phyloP scores from a whole-genome alignment of 805 yeast species.

The Metschnikowia dekortorum region DNA sequence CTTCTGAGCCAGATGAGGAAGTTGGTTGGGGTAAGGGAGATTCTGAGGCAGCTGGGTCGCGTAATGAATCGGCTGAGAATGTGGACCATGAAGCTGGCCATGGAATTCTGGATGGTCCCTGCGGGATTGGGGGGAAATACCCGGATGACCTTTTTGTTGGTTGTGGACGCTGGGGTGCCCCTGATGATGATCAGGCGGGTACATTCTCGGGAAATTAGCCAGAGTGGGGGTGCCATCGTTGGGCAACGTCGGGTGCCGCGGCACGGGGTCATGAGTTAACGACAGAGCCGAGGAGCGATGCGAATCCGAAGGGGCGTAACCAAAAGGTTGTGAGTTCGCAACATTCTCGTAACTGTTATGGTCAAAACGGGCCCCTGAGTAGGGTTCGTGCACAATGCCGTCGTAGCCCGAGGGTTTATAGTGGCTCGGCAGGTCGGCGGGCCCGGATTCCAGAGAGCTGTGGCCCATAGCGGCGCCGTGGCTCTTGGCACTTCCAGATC shows the following conservation, averaged over 20 bases:
- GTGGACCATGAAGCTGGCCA: background rate
- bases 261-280: conserved; percentile 1
- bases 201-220: background rate
- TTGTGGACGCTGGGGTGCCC: background rate
- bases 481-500: background rate
- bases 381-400: background rate
- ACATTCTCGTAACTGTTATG: background rate
- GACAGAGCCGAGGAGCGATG: conserved; percentile 3
- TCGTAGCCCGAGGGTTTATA: background rate
- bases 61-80: background rate
- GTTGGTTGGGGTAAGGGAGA: background rate
- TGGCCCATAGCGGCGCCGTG: background rate
- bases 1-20: background rate
- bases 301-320: background rate
- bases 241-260: background rate
- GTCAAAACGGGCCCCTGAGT: background rate
- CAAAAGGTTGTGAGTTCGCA: background rate
- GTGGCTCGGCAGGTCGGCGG: background rate
- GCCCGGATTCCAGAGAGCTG: background rate
- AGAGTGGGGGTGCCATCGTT: background rate
- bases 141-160: background rate
- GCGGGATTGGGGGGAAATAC: background rate
- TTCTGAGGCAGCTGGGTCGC: background rate
- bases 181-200: background rate
- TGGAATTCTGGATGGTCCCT: background rate